Percentiles rank a stretch among this genome's conserved stretches.
Conservation (phyloP, 106 monocot species). For the Allium cepa region DNA sequence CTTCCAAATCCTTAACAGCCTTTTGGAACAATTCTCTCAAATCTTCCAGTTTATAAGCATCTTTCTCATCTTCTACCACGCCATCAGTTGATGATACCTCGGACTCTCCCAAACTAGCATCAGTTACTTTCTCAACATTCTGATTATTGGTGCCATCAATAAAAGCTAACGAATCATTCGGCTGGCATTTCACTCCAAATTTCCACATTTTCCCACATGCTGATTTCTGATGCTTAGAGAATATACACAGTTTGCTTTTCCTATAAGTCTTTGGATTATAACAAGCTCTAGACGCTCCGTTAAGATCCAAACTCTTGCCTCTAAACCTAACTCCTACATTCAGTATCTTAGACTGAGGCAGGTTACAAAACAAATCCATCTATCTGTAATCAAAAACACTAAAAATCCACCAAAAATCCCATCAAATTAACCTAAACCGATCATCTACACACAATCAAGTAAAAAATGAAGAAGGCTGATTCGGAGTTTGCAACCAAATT, state of each 20-base stretch:
- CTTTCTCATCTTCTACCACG: conserved; percentile 39
- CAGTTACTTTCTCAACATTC: conserved; percentile 20
- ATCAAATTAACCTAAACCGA: background rate
- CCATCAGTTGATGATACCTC: conserved; percentile 13
- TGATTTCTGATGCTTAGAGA: background rate
- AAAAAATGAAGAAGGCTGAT: background rate
- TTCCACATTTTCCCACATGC: conserved; percentile 3
- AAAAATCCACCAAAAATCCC: background rate
- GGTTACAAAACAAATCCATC: conserved; percentile 60
- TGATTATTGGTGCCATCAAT: conserved; percentile 22
- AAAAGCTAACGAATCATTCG: conserved; percentile 51
- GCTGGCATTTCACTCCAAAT: conserved; percentile 28
- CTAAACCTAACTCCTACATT: conserved; percentile 11
- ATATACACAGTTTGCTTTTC: conserved; percentile 19
- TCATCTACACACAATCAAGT: background rate
- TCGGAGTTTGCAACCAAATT: background rate
- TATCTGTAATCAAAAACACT: background rate
- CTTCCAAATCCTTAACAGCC: conserved; percentile 70
- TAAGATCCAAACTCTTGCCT: conserved; percentile 12
- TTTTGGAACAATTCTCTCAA: conserved; percentile 60
- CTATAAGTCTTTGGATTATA: conserved; percentile 11
- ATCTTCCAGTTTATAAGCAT: conserved; percentile 32
- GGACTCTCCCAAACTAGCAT: conserved; percentile 16
- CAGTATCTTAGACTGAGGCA: conserved; percentile 20
- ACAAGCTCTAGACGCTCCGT: conserved; percentile 26